Evolutionary conservation across 1,139 yeast genomes (phyloP), one percentile per base, ranked within the genome.

Genomic region (Blastobotrys raffinosifermentans): DNA sequence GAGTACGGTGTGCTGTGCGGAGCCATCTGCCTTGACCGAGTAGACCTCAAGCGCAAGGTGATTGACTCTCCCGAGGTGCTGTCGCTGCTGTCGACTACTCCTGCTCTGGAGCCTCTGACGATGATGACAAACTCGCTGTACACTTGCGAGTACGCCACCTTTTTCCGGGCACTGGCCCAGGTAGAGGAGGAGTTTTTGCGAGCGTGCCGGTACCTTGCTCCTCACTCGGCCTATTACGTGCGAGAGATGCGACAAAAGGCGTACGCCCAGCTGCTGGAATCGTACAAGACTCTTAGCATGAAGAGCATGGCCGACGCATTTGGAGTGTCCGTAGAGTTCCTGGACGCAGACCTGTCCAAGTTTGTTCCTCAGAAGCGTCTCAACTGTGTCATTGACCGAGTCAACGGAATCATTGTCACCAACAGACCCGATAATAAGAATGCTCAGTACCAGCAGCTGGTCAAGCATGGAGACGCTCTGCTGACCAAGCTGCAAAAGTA

Each of bases 231-330:
- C 54, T 91, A 71, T 61, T 87, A 84, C 58, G 72, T 89, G 46
- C 75, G 97, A 45, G 98, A 91, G 63, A 77, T 93, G 81, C 76
- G 98, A 64, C 80, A 95, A 61, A 87, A 86, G 63, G 96, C 96
- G 1, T 93, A 93, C 58, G 80, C 94, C 2, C 99, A 91, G 64
- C 71, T 93, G 53, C 72, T 93, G 55, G 97, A 93, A 63, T 83
- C 95, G 49, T 93, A 93, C 70, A 86, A 86, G 66, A 82, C 96
- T 2, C 70, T 93, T 51, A 83, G 94, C 19, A 63, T 89, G 50
- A 81, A 80, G 60, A 82, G 94, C 26, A 91, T 93, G 97, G 96
- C 98, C 13, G 78, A 77, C 47, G 86, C 86, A 38, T 93, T 93
- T 67, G 93, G 93, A 43, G 93, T 93, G 20, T 70, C 82, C 36